Evolutionary conservation across 2,329 filamentous ascomycete species (phyloP), one percentile per base, ranked within the genome.

Genomic region (Cadophora gregata): DNA sequence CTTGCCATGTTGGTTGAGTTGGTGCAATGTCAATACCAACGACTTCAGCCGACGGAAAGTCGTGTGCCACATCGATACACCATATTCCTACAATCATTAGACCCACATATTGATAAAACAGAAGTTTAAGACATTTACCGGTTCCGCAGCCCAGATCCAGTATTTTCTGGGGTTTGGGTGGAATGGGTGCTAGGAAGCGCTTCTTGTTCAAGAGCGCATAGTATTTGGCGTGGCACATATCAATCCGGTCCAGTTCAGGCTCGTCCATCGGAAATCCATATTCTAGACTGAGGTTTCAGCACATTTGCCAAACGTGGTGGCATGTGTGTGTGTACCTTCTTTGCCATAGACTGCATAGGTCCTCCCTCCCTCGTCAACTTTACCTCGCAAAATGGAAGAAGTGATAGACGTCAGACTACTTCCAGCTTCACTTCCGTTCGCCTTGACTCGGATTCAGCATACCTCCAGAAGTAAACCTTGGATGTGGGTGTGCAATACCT

Each of bases 231-330:
- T 80, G 78, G 10, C 74, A 75, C 71, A 79, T 73, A 56, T 80
- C 77, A 21, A 80, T 78, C 4, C 78, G 75, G 63, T 79, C 77
- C 9, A 79, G 72, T 62, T 80, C 78, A 1, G 62, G 66, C 38
- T 78, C 76, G 42, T 80, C 78, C 75, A 79, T 79, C 12, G 78
- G 78, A 16, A 80, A 70, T 5, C 77, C 77, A 67, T 80, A 79
- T 63, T 80, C 77, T 79, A 55, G 16, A 33, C 16, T 2, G 10
- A 56, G n/a, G n/a, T 7, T 12, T 36, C 21, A 42, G 38, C 38
- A 9, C 38, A 42, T 16, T 16, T 42, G 16, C 14, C 38, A 16
- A 19, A 5, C 14, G 16, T 6, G 5, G 38, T 42, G 10, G 14
- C 12, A 4, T 42, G 14, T 19, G n/a, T 42, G 5, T 42, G 1